Evolutionary conservation across 768 basidiomycete species (phyloP), one percentile per base, ranked within the genome.

Genomic region (button mushroom (Agaricus bisporus)): DNA sequence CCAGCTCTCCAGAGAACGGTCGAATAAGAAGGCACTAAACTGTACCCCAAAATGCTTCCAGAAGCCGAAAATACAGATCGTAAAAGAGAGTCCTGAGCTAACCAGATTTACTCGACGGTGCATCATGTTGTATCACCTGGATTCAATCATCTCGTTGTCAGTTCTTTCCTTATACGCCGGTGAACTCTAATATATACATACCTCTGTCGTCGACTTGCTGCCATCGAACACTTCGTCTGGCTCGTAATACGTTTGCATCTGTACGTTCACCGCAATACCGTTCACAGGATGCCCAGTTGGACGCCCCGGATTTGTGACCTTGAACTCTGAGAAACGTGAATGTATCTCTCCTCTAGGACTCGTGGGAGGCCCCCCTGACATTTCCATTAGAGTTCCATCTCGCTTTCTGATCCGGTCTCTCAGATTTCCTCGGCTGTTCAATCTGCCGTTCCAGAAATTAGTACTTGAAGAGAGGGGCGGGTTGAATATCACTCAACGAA

Each of bases 371-470:
- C 47, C 22, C 2, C 47, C 22, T 28, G 52, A 54, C 14, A 73
- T 59, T 29, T 73, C 69, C 7, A 73, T 58, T 56, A 74, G 71
- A 7, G 70, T 69, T 32, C 62, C 61, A 22, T 68, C 65, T 44
- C 62, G 59, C 15, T 66, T 64, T 4, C 63, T 58, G 0, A 64
- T 70, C 53, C 69, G 70, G 51, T 74, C 74, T 20, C 76, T 72
- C n/a, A 78, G 64, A 14, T 68, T 70, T 32, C 73, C 73, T 11
- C 76, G 70, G 61, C 76, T 74, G 61, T 79, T 78, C 42, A 79
- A 60, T 17, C 77, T 78, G 38, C 32, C 32, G 28, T 15, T 25
- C n/a, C 28, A 35, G 56, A 54, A 18, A 45, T 44, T 38, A 41
- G 48, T 28, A 26, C 51, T 43, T 39, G 28, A 42, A 35, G 12